Percentiles rank a stretch among this genome's conserved stretches.
phyloP scores from a whole-genome alignment of 768 basidiomycete genomes.

The Rhizopogon vinicolor region DNA sequence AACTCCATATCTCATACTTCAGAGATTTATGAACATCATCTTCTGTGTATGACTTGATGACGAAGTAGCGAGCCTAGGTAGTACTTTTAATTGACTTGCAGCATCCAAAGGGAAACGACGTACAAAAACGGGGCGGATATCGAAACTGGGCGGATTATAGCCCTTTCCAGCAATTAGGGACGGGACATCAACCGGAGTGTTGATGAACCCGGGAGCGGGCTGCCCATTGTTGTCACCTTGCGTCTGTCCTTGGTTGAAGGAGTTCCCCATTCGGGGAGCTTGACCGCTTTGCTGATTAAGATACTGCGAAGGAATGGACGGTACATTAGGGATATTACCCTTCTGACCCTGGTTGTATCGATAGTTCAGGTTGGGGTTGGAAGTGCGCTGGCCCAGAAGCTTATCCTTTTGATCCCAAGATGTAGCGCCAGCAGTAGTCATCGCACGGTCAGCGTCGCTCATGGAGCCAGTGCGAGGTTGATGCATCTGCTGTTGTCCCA shows the following conservation, averaged over 20 bases:
- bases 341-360: conserved; percentile 42
- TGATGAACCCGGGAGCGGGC: conserved; percentile 42
- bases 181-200: conserved; percentile 79
- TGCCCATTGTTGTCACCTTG: conserved; percentile 29
- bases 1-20: conserved; percentile 98
- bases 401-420: conserved; percentile 70
- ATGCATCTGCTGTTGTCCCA: conserved; percentile 26
- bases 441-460: conserved; percentile 27
- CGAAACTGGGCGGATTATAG: conserved; percentile 86
- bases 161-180: conserved; percentile 84
- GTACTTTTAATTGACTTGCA: conserved; percentile 1
- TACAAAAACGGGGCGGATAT: conserved; percentile 74
- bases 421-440: conserved; percentile 31
- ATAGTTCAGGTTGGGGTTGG: conserved; percentile 68
- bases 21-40: conserved; percentile 98
- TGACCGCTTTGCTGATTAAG: conserved; percentile 44
- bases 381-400: conserved; percentile 48
- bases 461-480: conserved; percentile 32
- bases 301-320: conserved; percentile 70
- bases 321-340: conserved; percentile 55
- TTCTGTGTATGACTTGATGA: conserved; percentile 99
- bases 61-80: conserved; percentile 82
- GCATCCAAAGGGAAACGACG: conserved; percentile 23
- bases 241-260: conserved; percentile 28
- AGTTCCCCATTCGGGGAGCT: conserved; percentile 34